Base-by-base conservation (phyloP, 1,284 basidiomycete species). In the Apiotrichum laibachii region DNA sequence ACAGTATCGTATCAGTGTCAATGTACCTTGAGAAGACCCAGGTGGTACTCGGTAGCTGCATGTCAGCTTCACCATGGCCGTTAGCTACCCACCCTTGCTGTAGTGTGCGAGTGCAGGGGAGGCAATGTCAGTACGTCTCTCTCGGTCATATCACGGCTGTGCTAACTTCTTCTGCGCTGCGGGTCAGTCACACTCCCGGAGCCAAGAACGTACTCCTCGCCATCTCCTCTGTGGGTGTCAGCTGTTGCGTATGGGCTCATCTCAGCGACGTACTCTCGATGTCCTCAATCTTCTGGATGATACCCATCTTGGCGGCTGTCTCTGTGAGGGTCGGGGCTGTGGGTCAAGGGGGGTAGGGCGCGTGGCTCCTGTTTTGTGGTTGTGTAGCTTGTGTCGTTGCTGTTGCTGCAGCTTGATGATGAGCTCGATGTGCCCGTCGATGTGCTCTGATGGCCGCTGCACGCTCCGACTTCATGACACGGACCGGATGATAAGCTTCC, bases 231-330 rank as follows among this genome's bases (percentile, higher is more conserved):
- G 75, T 45, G 50, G n/a, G 56, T 21, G 21, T 55, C 47, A 56
- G 50, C 21, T 44, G 2, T 31, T 46, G 22, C n/a, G 16, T 9
- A 35, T 35, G 7, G 7, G 2, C 33, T 22, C 11, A 18, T 6
- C 10, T 19, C 42, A 6, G 33, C 19, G 2, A 72, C 85, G 80
- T 73, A 91, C 90, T 89, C 83, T 95, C 90, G 65, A 94, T 93
- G 75, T 90, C 90, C 77, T 92, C 92, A 66, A 94, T 93, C 90
- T 94, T 94, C 80, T 94, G 91, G 66, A 92, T 82, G 71, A 94
- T 85, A 72, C 91, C 91, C 91, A 93, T 94, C 34, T n/a, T 43
- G 42, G 18, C n/a, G n/a, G 16, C 18, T 6, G 8, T n/a, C n/a
- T n/a, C 42, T 43, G 39, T 40, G 39, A 16, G 40, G 13, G 8